A percentile compares a stretch with the other conserved stretches of the same genome.
phyloP scores from a whole-genome alignment of 2,329 filamentous ascomycete genomes.

The Ophiocordyceps australis region DNA sequence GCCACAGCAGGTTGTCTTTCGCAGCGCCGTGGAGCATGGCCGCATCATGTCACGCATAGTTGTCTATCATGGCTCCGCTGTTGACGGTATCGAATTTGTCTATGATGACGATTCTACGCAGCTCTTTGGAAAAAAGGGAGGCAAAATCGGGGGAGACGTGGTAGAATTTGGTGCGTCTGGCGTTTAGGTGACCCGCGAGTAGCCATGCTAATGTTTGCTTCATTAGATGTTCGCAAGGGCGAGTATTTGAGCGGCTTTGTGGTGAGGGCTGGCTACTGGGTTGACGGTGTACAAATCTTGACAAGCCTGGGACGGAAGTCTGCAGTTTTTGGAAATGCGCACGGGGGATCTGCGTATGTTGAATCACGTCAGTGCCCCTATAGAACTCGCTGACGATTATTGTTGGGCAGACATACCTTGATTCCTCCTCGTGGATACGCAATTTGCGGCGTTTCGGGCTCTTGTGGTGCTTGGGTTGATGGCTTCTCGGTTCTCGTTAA shows the following conservation, averaged over 20 bases:
- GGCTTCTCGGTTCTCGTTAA: conserved; percentile 62
- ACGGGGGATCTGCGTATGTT: conserved; percentile 67
- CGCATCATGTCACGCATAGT: conserved; percentile 59
- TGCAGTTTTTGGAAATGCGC: conserved; percentile 63
- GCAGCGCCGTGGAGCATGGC: conserved; percentile 46
- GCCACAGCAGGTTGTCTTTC: conserved; percentile 56
- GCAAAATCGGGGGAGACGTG: conserved; percentile 48
- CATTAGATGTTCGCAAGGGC: conserved; percentile 65
- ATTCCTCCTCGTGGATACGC: conserved; percentile 80
- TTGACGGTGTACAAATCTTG: conserved; percentile 78
- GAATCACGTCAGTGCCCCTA: not conserved
- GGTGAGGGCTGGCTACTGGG: conserved; percentile 61
- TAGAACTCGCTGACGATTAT: conserved; percentile 7
- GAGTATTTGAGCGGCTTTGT: conserved; percentile 81
- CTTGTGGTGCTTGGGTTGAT: conserved; percentile 65
- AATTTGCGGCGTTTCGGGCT: conserved; percentile 75
- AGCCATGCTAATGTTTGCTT: too few relatives aligned
- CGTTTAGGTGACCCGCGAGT: too few relatives aligned
- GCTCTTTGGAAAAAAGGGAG: conserved; percentile 68
- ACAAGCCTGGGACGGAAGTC: conserved; percentile 81
- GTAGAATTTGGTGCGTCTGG: conserved; percentile 57
- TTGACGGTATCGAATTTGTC: conserved; percentile 82
- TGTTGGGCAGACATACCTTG: conserved; percentile 50
- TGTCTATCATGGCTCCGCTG: conserved; percentile 56
- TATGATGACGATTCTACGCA: conserved; percentile 79